Evolutionary conservation across 495 filamentous ascomycete species (phyloP).

Genomic region (Aspergillus funiculosus): DNA sequence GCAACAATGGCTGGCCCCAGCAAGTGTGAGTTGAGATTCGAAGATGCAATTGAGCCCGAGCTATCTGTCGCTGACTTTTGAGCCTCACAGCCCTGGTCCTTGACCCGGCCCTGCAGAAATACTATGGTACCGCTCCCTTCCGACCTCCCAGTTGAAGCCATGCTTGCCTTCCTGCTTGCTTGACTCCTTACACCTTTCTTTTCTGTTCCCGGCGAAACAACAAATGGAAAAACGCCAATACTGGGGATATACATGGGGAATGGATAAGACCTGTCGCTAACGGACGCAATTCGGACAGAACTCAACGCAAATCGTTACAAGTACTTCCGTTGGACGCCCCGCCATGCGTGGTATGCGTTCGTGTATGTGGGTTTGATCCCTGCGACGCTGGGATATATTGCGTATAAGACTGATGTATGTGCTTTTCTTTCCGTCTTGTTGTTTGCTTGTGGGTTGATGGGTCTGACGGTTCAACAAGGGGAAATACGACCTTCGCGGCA

Average conservation of each 20-base stretch:
- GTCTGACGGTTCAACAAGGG: conserved; percentile 50
- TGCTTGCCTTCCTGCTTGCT: background rate
- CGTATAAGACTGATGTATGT: conserved; percentile 78
- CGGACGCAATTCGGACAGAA: conserved; percentile 47
- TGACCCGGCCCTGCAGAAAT: conserved; percentile 75
- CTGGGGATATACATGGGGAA: background rate
- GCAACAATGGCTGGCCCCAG: conserved; percentile 46
- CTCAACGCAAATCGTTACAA: conserved; percentile 82
- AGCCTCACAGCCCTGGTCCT: conserved; percentile 49
- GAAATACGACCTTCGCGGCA: conserved; percentile 78
- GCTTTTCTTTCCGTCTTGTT: background rate
- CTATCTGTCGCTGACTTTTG: background rate
- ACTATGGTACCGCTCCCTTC: conserved; percentile 52
- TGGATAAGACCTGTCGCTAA: background rate
- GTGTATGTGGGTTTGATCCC: conserved; percentile 69
- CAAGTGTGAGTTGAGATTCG: conserved; percentile 36
- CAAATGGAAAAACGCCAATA: background rate
- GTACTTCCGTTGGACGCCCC: conserved; percentile 88
- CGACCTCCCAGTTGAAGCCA: conserved; percentile 2
- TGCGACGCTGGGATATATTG: conserved; percentile 58
- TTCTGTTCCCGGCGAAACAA: background rate
- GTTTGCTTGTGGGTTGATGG: conserved; percentile 3
- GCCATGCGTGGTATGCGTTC: conserved; percentile 73
- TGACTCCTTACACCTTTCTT: background rate
- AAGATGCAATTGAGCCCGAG: background rate